These are phyloP conservation scores for Colletotrichum theobromicola DNA, from an alignment of 2,329 filamentous ascomycete species.

Conservation along the genomic window DNA sequence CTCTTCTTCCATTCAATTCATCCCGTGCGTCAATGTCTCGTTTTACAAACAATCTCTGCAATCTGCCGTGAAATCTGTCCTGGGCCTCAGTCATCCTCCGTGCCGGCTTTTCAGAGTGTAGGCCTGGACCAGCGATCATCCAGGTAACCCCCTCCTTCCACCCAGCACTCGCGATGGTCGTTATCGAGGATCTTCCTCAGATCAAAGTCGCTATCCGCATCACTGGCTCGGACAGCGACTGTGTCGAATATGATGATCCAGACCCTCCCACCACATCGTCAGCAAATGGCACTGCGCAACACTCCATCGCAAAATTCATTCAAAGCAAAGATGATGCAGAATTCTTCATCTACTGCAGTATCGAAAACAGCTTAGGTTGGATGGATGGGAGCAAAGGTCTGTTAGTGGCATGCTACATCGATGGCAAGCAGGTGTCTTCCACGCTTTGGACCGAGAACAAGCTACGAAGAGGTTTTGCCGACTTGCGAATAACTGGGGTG, in stretches of 20 bases:
- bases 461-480: fast-evolving
- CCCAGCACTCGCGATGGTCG: not conserved
- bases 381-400: not conserved
- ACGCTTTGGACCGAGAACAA: fast-evolving
- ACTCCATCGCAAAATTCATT: not conserved
- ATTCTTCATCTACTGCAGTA: not conserved
- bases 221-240: not conserved
- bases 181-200: not conserved
- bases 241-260: not conserved
- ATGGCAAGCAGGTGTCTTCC: not conserved
- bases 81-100: not conserved
- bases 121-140: not conserved
- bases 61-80: not conserved
- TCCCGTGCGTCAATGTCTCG: not conserved
- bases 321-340: not conserved
- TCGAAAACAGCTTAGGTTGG: not conserved
- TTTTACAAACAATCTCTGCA: not conserved
- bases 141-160: not conserved
- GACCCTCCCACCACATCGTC: not conserved
- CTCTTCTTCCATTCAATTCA: not conserved
- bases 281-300: not conserved
- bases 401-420: fast-evolving
- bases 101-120: not conserved
- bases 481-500: fast-evolving
- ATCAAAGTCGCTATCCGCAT: not conserved